Conservation (phyloP, 2,329 filamentous ascomycete species). For the Curvularia verruculosa region DNA sequence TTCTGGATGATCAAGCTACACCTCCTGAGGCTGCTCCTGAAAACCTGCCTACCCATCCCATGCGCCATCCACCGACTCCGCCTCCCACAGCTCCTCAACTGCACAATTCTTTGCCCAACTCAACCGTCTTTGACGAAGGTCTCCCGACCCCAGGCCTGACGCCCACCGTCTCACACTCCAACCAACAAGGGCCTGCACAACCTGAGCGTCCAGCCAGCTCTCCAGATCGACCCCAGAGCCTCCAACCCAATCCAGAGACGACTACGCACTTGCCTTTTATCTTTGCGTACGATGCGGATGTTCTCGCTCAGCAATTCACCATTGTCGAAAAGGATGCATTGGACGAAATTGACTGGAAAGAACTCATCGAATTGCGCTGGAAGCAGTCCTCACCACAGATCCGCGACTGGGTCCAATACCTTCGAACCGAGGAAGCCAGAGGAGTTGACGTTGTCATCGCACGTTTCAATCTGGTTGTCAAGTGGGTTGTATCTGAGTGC, state of each 20-base stretch:
- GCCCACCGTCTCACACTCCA: conserved; percentile 38
- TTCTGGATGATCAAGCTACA: conserved; percentile 56
- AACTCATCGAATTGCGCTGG: conserved; percentile 83
- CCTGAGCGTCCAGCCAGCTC: conserved; percentile 26
- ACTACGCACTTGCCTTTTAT: conserved; percentile 74
- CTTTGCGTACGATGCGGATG: conserved; percentile 78
- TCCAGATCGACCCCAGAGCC: conserved; percentile 29
- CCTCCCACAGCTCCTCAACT: conserved; percentile 50
- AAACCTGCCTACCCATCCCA: conserved; percentile 38
- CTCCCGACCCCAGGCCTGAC: conserved; percentile 48
- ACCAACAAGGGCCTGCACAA: conserved; percentile 29
- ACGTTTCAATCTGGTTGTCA: conserved; percentile 86
- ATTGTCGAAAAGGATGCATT: conserved; percentile 85
- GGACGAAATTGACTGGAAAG: conserved; percentile 87
- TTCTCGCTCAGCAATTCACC: conserved; percentile 81
- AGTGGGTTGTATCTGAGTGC: conserved; percentile 82
- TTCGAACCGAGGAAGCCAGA: conserved; percentile 72
- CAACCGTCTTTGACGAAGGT: conserved; percentile 43
- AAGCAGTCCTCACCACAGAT: conserved; percentile 71
- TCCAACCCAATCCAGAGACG: conserved; percentile 19
- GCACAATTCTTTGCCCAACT: conserved; percentile 32
- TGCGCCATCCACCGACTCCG: conserved; percentile 52
- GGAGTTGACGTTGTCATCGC: conserved; percentile 85
- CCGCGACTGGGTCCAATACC: conserved; percentile 81
- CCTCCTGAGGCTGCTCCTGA: conserved; percentile 42